Conservation (phyloP, 495 filamentous ascomycete genomes). For the Trichocladium antarcticum region DNA sequence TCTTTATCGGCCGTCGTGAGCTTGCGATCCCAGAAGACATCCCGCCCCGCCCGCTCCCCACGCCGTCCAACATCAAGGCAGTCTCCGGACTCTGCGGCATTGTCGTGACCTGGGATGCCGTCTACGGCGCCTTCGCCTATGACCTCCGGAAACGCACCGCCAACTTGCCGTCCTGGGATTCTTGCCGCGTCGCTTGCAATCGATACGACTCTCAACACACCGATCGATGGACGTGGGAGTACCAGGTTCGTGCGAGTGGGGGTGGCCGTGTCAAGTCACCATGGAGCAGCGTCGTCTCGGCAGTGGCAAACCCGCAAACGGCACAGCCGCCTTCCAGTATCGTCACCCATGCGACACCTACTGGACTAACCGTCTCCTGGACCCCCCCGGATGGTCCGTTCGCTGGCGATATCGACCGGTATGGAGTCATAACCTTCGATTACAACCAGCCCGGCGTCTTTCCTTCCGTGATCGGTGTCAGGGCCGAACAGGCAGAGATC, state of each 20-base stretch:
- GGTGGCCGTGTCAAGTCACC: conserved; percentile 9
- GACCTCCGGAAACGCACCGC: conserved; percentile 10
- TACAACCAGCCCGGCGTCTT: conserved; percentile 4
- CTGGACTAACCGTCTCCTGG: conserved; percentile 9
- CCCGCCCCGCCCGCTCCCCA: conserved; percentile 9
- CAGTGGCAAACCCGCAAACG: conserved; percentile 10
- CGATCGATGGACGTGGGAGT: conserved; percentile 6
- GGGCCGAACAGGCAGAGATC: neutral
- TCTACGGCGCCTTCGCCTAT: conserved; percentile 22
- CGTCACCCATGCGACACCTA: conserved; percentile 1
- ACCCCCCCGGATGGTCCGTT: neutral
- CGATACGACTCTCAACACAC: conserved; percentile 3
- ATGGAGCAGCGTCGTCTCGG: conserved; percentile 10
- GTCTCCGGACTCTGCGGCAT: conserved; percentile 7
- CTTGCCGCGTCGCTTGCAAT: neutral
- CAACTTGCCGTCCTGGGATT: neutral
- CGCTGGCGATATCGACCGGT: conserved; percentile 11
- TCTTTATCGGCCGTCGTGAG: conserved; percentile 9
- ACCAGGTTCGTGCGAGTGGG: conserved; percentile 12
- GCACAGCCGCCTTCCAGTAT: conserved; percentile 10
- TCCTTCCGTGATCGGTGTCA: conserved; percentile 5
- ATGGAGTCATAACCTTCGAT: conserved; percentile 8
- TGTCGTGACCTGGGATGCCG: conserved; percentile 14
- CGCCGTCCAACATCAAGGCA: conserved; percentile 8
- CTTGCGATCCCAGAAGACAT: conserved; percentile 10